A percentile compares a stretch with the other conserved stretches of the same genome.
phyloP scores from a whole-genome alignment of 2,329 filamentous ascomycete genomes.

The Pochonia chlamydosporia region DNA sequence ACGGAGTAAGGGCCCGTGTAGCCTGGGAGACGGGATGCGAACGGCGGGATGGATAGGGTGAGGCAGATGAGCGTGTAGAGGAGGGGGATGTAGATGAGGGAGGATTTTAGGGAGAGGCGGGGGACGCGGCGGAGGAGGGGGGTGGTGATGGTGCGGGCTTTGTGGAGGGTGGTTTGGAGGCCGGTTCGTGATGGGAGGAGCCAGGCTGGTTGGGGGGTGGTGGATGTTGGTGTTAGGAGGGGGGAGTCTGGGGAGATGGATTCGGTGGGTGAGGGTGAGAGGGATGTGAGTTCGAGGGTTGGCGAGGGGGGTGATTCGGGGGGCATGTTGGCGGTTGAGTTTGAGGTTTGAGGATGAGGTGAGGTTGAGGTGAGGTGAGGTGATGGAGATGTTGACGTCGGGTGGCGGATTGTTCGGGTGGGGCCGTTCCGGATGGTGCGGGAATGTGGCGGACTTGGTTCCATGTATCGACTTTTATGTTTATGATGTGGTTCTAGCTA shows the following conservation, averaged over 20 bases:
- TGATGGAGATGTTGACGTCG: not conserved
- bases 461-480: no score
- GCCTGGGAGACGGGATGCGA: conserved; percentile 36
- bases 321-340: not conserved
- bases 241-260: conserved; percentile 7
- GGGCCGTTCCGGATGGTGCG: no score
- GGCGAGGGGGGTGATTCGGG: not conserved
- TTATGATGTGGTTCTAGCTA: no score
- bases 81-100: not conserved
- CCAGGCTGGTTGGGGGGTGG: not conserved
- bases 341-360: not conserved
- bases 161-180: not conserved
- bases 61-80: conserved; percentile 35
- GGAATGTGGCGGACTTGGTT: no score
- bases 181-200: not conserved
- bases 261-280: conserved; percentile 1
- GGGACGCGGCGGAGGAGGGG: not conserved
- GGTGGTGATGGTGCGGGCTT: not conserved
- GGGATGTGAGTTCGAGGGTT: conserved; percentile 6
- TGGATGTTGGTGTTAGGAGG: conserved; percentile 1
- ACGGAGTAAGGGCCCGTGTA: conserved; percentile 40
- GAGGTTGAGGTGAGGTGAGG: not conserved
- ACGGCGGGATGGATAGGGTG: conserved; percentile 32
- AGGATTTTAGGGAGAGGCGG: not conserved
- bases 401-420: no score